phyloP scores from a whole-genome alignment of 169 alveolate genomes.

The Plasmodium gallinaceum region DNA sequence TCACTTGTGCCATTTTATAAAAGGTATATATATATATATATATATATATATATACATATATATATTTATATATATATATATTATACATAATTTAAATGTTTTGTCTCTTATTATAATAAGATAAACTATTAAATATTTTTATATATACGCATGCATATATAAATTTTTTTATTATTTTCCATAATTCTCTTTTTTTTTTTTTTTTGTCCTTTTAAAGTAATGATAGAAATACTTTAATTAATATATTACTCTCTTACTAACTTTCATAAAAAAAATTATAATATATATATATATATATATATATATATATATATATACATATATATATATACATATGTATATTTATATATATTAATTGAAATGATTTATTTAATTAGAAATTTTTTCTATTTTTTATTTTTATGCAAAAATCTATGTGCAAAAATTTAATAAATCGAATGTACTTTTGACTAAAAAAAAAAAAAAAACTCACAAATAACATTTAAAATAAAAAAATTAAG shows the following conservation, averaged over 20 bases:
- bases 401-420: slow-evolving; percentile 1
- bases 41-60: neutral
- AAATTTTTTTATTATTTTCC: slow-evolving; percentile 11
- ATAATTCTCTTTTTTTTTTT: neutral
- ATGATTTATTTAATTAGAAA: neutral
- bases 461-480: neutral
- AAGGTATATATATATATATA: neutral
- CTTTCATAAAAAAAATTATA: neutral
- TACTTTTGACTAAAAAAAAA: neutral
- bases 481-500: too few relatives aligned
- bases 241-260: neutral
- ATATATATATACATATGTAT: slow-evolving; percentile 3
- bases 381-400: slow-evolving; percentile 11
- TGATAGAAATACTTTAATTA: slow-evolving; percentile 5
- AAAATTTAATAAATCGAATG: slow-evolving; percentile 5
- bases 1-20: neutral
- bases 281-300: slow-evolving; percentile 1
- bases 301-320: neutral
- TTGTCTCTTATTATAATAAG: neutral
- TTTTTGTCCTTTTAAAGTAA: neutral
- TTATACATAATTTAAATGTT: neutral
- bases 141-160: slow-evolving; percentile 13
- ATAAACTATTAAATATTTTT: slow-evolving; percentile 2
- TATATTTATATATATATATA: neutral
- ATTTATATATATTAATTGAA: neutral